Evolutionary conservation across 169 alveolate species (phyloP), one percentile per base, ranked within the genome.

Genomic region (Cryptosporidium viatorum): DNA sequence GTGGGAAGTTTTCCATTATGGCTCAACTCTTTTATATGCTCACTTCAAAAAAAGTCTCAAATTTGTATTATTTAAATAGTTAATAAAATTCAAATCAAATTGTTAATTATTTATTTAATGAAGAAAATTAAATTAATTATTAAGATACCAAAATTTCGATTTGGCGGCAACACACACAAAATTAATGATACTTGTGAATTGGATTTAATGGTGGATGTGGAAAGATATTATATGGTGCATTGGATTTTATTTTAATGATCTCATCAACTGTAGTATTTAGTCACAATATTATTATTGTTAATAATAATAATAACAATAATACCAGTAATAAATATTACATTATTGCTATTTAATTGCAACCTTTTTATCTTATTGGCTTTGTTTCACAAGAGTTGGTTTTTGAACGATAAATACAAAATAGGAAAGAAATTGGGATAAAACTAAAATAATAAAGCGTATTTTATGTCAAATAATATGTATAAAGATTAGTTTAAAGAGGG

Each of bases 171-270:
- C 3, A 10, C 37, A n/a, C 71, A 35, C 71, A 65, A 8, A 65
- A 35, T n/a, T 37, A 14, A 65, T 65, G 71, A 65, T 51, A 73
- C 48, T 51, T 51, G 37, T n/a, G 16, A 37, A 10, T 52, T 14
- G 41, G 41, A 71, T 21, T 18, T 8, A 14, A n/a, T 31, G 21
- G 86, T 73, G 86, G 86, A 73, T 73, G 86, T 73, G 86, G 86
- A 73, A 73, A 41, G 86, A 73, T 73, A 73, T 73, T 69, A 69
- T 55, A 55, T 55, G 35, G 3, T 55, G 67, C 35, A 55, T 55
- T 55, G 39, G 67, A 55, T 55, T 55, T 23, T 26, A n/a, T 23
- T 26, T n/a, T 55, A 26, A 26, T 55, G 55, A 48, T 48, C 55
- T 16, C 21, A 14, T 1, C 23, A 48, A 1, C 55, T 2, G 1